Evolutionary conservation across 495 filamentous ascomycete species (phyloP), one percentile per base, ranked within the genome.

Genomic region (Aspergillus nidulans): DNA sequence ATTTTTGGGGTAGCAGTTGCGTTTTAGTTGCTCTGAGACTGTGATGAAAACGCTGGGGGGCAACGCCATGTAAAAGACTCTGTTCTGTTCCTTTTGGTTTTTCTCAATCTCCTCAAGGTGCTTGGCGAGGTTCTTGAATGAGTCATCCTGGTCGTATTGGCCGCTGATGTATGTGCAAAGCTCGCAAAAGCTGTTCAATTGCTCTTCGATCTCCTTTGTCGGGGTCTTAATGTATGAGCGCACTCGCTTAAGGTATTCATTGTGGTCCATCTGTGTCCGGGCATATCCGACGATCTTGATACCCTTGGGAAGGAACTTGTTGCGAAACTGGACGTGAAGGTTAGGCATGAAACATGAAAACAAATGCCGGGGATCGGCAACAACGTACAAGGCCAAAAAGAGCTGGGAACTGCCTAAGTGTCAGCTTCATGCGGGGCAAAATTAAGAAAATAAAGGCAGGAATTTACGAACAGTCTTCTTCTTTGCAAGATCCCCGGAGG

Each of bases 261-360:
- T 87, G 66, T 90, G 90, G 77, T 97, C 92, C 95, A 99, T 99
- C 78, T 95, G 96, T 60, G 95, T 99, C 67, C 95, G 85, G 58
- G 95, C 95, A 89, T 99, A 99, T 78, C 95, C 95, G 65, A 99
- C 84, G 69, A 99, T 96, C 69, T 86, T 89, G 74, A 96, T 92
- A 71, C 94, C 90, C 77, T 95, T 96, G 58, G 94, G 94, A 18
- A 97, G 88, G 80, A 97, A 98, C 70, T 95, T 90, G 78, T 98
- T 97, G 64, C 94, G 90, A 75, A 91, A 92, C 92, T 97, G 69
- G 52, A 18, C 57, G 47, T 20, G 24, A 47, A 46, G 59, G 71
- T 71, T 66, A 52, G 63, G 58, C 57, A 28, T 20, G 50, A 24
- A 18, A 43, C 12, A 26, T 52, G 4, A 4, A 16, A 36, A 8